Evolutionary conservation across 495 filamentous ascomycete genomes (phyloP).

Genomic region (Neurospora sp.): DNA sequence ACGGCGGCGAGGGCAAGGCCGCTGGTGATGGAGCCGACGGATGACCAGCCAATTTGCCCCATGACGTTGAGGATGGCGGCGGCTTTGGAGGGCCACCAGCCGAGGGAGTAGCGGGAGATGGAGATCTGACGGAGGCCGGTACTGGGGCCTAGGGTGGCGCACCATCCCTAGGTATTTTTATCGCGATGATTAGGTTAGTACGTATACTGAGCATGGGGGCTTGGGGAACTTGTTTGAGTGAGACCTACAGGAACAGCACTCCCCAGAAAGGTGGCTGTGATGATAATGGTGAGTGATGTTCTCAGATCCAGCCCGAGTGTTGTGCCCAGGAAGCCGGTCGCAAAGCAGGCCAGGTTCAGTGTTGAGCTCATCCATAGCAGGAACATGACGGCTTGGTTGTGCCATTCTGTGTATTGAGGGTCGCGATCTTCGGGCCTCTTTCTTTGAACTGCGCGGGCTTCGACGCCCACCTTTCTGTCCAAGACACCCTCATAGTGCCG

Average conservation of each 20-base stretch:
- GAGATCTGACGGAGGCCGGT: slow-evolving; percentile 46
- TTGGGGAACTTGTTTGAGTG: not conserved
- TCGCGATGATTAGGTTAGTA: not conserved
- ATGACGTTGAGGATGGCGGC: slow-evolving; percentile 42
- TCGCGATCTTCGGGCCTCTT: slow-evolving; percentile 39
- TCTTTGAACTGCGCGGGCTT: slow-evolving; percentile 42
- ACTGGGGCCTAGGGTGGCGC: slow-evolving; percentile 40
- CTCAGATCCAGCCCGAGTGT: slow-evolving; percentile 39
- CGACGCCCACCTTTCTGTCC: slow-evolving; percentile 44
- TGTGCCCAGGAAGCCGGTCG: slow-evolving; percentile 38
- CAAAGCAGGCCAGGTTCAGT: slow-evolving; percentile 40
- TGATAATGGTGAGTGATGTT: slow-evolving; percentile 42
- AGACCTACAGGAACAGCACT: slow-evolving; percentile 36
- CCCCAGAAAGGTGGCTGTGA: slow-evolving; percentile 39
- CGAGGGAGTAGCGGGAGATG: slow-evolving; percentile 45
- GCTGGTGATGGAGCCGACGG: slow-evolving; percentile 35
- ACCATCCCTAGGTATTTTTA: slow-evolving; percentile 18
- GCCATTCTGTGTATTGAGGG: slow-evolving; percentile 22
- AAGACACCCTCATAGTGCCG: slow-evolving; percentile 38
- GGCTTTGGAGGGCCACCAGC: slow-evolving; percentile 42
- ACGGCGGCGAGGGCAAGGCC: slow-evolving; percentile 44
- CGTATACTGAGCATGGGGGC: not conserved
- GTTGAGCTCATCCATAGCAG: slow-evolving; percentile 15
- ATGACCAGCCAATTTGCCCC: slow-evolving; percentile 40
- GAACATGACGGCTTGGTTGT: slow-evolving; percentile 23